Evolutionary conservation across 495 filamentous ascomycete genomes (phyloP), one percentile per base, ranked within the genome.

Genomic region (Aeminium ludgeri): DNA sequence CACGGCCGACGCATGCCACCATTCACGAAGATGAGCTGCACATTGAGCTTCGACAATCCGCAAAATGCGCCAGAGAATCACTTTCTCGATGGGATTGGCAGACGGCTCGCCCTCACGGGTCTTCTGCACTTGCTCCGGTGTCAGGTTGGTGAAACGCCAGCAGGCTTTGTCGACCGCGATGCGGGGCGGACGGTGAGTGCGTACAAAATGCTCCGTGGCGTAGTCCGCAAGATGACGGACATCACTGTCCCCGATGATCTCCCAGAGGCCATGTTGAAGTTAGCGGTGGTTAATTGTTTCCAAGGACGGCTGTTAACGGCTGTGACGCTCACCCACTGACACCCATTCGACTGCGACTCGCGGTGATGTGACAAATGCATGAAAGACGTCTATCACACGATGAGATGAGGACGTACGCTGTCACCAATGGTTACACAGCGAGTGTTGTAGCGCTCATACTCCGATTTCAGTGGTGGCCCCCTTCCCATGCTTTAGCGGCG

Each of bases 121-220:
- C 15, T 27, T 30, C 4, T 36, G 18, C 10, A 51, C 53, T 27
- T 54, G 50, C 16, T 41, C 15, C 17, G 31, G 8, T 1, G 50
- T 52, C 7, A 58, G 23, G 30, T 56, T 56, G 34, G 53, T 48
- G 45, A 56, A 58, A 1, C 51, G 39, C 54, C 51, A 58, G 17
- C 51, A 42, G 2, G 54, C 52, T 30, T 54, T 54, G 33, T 56
- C 54, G 1, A 58, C 38, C n/a, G 55, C 55, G 12, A 55, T 40
- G 10, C 52, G 36, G 12, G 54, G 33, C 4, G 53, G 55, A 15
- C 55, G 33, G 10, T 42, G 30, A 30, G 42, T 34, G 29, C 30
- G 39, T 23, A 39, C 23, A 32, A 45, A 51, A 30, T 48, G 44
- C 17, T 46, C 15, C 6, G 43, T 34, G 6, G 53, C 42, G 6